A percentile compares a stretch with the other conserved stretches of the same genome.
Evolutionary conservation across 2,329 filamentous ascomycete species (phyloP).

Genomic region (Echinosphaeria canescens): DNA sequence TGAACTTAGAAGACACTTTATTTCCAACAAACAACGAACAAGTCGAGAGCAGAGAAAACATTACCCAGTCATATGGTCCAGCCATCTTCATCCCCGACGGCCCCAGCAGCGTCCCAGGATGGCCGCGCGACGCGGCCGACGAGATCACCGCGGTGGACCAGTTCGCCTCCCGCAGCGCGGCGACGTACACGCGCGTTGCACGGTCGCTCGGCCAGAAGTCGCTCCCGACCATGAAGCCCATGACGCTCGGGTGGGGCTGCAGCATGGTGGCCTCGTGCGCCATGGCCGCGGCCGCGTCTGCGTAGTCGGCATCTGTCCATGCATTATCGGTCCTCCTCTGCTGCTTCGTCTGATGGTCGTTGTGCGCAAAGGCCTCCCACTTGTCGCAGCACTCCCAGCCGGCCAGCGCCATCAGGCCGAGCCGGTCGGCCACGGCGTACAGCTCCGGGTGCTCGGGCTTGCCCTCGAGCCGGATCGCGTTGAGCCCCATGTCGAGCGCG

Average conservation of each 20-base stretch:
- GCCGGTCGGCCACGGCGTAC: constrained; percentile 32
- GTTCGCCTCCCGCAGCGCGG: constrained; percentile 22
- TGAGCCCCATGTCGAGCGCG: constrained; percentile 36
- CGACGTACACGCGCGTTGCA: constrained; percentile 28
- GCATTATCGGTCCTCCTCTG: too few species aligned
- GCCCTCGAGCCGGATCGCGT: constrained; percentile 40
- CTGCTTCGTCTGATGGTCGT: constrained; percentile 21
- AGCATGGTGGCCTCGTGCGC: constrained; percentile 36
- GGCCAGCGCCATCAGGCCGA: constrained; percentile 37
- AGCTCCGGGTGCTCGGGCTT: constrained; percentile 40
- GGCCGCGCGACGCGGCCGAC: constrained; percentile 32
- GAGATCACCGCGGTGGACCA: constrained; percentile 35
- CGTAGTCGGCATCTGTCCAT: constrained; percentile 32
- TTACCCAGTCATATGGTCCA: constrained; percentile 45
- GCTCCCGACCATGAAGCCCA: constrained; percentile 35
- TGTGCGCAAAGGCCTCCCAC: constrained; percentile 43
- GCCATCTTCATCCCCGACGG: constrained; percentile 43
- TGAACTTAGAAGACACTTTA: too few species aligned
- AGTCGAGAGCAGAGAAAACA: too few species aligned
- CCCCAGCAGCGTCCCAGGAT: constrained; percentile 23
- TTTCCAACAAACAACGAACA: too few species aligned
- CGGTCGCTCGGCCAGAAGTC: constrained; percentile 40
- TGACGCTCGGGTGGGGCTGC: constrained; percentile 34
- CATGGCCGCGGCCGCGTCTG: constrained; percentile 29
- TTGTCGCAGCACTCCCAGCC: constrained; percentile 50